Evolutionary conservation across 441 rosid species (phyloP).

Genomic region (Adansonia madagascariensis): DNA sequence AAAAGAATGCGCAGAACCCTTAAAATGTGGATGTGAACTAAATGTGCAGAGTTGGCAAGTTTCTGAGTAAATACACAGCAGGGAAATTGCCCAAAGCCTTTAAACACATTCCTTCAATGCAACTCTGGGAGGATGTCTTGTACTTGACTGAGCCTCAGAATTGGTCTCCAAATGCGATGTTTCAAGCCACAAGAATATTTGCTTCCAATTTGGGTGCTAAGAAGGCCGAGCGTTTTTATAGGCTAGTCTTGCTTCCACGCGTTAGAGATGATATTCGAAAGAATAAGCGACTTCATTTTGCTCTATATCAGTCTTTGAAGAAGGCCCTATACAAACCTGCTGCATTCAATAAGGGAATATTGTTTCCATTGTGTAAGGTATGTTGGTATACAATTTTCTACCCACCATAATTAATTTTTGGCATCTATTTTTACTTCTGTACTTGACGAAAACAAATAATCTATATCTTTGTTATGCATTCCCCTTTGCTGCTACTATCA

Average conservation of each 20-base stretch:
- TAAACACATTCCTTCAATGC: slow-evolving; percentile 70
- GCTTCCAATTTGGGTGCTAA: slow-evolving; percentile 70
- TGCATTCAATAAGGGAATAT: slow-evolving; percentile 89
- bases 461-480: background rate
- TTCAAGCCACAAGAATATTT: slow-evolving; percentile 84
- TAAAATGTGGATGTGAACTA: slow-evolving; percentile 18
- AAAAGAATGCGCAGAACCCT: background rate
- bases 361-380: slow-evolving; percentile 85
- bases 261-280: slow-evolving; percentile 83
- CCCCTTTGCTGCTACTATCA: background rate
- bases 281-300: slow-evolving; percentile 80
- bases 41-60: slow-evolving; percentile 70
- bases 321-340: slow-evolving; percentile 83
- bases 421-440: background rate
- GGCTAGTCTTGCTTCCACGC: slow-evolving; percentile 83
- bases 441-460: background rate
- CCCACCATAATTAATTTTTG: background rate
- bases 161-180: slow-evolving; percentile 92
- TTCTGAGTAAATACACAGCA: slow-evolving; percentile 68
- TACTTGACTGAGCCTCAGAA: slow-evolving; percentile 88
- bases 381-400: background rate
- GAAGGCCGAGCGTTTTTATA: slow-evolving; percentile 74
- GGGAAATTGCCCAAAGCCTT: slow-evolving; percentile 93
- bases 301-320: slow-evolving; percentile 78
- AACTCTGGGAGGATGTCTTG: slow-evolving; percentile 82